A percentile compares a stretch with the other conserved stretches of the same genome.
Evolutionary conservation across 768 basidiomycete species (phyloP).

Genomic region (Podaxis sp.): DNA sequence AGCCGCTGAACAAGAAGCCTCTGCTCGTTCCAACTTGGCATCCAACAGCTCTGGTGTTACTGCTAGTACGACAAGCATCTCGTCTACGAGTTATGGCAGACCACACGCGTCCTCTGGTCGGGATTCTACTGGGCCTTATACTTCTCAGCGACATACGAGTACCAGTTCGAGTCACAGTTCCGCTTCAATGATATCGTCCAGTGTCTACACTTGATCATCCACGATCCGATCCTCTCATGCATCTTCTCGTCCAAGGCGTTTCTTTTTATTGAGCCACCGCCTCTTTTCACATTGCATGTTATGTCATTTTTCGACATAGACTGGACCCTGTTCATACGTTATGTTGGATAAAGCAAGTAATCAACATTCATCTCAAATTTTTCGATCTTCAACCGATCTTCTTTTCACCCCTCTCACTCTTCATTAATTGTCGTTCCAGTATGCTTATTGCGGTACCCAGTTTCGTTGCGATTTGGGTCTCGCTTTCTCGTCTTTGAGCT

Average conservation of each 20-base stretch:
- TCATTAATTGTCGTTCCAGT: conserved; percentile 14
- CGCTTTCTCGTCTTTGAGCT: conserved; percentile 3
- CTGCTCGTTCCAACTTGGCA: neutral
- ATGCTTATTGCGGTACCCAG: conserved; percentile 21
- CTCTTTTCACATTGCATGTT: conserved; percentile 3
- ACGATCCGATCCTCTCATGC: neutral
- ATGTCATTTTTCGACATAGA: conserved; percentile 7
- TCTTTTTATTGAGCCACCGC: neutral
- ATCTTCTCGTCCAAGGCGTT: neutral
- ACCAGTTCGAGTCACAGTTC: neutral
- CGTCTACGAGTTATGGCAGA: neutral
- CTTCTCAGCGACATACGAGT: conserved; percentile 9
- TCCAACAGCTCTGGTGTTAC: neutral
- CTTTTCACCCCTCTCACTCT: neutral
- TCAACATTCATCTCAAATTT: neutral
- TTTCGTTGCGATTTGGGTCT: neutral
- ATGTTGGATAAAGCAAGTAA: conserved; percentile 9
- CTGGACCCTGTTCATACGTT: conserved; percentile 5
- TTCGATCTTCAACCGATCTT: neutral
- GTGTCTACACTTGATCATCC: conserved; percentile 10
- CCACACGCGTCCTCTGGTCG: conserved; percentile 1
- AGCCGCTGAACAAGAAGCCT: conserved; percentile 23
- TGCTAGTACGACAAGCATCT: neutral
- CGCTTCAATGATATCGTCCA: neutral
- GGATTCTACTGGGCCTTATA: neutral